Conservation (phyloP, 495 filamentous ascomycete genomes). For the Penicillium nucicola region DNA sequence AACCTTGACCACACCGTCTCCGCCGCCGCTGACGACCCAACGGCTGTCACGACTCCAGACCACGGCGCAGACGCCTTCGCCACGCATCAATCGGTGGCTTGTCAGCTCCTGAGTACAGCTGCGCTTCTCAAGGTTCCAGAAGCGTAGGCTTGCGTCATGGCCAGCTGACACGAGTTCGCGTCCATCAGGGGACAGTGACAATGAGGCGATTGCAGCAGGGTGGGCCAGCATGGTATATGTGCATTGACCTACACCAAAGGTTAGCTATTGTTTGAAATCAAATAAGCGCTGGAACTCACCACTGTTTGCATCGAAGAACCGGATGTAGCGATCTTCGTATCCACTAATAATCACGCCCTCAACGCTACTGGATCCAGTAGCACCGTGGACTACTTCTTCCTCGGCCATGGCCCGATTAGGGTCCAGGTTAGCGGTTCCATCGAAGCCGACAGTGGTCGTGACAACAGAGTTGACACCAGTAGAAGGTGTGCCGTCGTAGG, state of each 20-base stretch:
- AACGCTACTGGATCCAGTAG: slow-evolving; percentile 82
- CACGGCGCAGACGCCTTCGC: slow-evolving; percentile 88
- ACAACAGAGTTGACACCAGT: slow-evolving; percentile 93
- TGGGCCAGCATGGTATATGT: slow-evolving; percentile 98
- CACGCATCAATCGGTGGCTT: slow-evolving; percentile 84
- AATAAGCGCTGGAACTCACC: slow-evolving; percentile 58
- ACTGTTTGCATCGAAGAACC: slow-evolving; percentile 97
- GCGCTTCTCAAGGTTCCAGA: slow-evolving; percentile 97
- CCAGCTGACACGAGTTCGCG: slow-evolving; percentile 93
- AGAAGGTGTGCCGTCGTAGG: slow-evolving; percentile 78
- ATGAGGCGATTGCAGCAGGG: slow-evolving; percentile 82
- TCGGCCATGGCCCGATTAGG: slow-evolving; percentile 58
- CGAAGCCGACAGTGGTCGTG: slow-evolving; percentile 76
- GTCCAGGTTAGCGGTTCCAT: slow-evolving; percentile 64
- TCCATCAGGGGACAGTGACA: slow-evolving; percentile 88
- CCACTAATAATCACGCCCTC: slow-evolving; percentile 92
- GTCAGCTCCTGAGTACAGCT: slow-evolving; percentile 92
- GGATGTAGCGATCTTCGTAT: slow-evolving; percentile 91
- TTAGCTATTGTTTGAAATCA: slow-evolving; percentile 27
- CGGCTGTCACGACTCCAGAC: slow-evolving; percentile 92
- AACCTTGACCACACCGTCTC: slow-evolving; percentile 97
- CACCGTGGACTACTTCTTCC: slow-evolving; percentile 69
- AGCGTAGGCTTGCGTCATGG: slow-evolving; percentile 89
- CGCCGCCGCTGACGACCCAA: slow-evolving; percentile 91
- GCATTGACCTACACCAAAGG: slow-evolving; percentile 76